These are phyloP conservation scores for Scutellaria galericulata DNA, from an alignment of 257 asterid species.

Conservation along the genomic window DNA sequence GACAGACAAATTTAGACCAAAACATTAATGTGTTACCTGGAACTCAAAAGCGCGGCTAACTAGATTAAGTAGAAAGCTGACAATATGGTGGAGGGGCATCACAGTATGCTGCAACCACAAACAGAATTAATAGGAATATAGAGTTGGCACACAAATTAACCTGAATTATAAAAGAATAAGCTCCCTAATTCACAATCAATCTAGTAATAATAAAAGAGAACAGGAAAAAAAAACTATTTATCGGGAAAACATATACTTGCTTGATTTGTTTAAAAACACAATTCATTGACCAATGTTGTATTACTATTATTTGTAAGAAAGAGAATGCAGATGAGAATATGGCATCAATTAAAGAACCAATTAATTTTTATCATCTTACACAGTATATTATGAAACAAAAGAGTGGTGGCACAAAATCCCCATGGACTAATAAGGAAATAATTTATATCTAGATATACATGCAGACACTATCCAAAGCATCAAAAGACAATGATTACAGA, in stretches of 20 bases:
- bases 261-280: not conserved
- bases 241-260: not conserved
- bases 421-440: not conserved
- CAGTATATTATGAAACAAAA: not conserved
- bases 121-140: conserved; percentile 14
- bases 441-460: too few relatives aligned
- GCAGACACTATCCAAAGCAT: not conserved
- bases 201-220: conserved; percentile 2
- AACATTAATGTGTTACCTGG: conserved; percentile 64
- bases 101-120: conserved; percentile 83
- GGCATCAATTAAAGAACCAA: too few relatives aligned
- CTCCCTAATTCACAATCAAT: conserved; percentile 22
- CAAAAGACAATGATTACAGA: not conserved
- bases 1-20: not conserved
- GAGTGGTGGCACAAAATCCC: not conserved
- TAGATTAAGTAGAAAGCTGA: conserved; percentile 84
- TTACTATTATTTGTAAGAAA: not conserved
- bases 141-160: not conserved
- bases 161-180: conserved; percentile 13
- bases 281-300: not conserved
- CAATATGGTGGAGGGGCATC: conserved; percentile 91
- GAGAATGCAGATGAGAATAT: not conserved
- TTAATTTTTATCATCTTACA: not conserved
- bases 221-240: not conserved
- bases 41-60: conserved; percentile 96